Conservation (phyloP, 306 rosid genomes). For the Astragalus membranaceus region DNA sequence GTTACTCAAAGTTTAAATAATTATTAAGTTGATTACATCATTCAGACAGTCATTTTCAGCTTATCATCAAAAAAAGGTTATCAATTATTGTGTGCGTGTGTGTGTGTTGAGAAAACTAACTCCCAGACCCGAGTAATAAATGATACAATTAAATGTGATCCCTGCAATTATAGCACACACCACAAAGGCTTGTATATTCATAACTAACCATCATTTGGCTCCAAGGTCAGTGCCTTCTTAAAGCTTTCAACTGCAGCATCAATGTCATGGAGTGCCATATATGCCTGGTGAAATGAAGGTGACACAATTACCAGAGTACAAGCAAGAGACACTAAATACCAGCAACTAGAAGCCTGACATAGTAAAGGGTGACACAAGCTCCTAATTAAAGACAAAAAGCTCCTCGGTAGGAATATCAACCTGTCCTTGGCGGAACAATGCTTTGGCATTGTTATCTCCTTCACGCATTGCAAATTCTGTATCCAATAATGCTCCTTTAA, state of each 20-base stretch:
- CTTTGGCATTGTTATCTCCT: slow-evolving; percentile 84
- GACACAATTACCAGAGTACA: slow-evolving; percentile 12
- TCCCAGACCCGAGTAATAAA: background rate
- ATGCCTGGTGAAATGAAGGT: slow-evolving; percentile 42
- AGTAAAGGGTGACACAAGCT: background rate
- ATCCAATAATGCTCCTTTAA: slow-evolving; percentile 88
- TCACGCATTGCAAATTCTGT: slow-evolving; percentile 93
- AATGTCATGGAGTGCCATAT: slow-evolving; percentile 76
- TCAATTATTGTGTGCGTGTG: background rate
- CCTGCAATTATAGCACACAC: background rate
- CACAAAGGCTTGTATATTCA: background rate
- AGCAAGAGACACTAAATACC: background rate
- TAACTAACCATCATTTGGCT: slow-evolving; percentile 77
- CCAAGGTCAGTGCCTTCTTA: slow-evolving; percentile 65
- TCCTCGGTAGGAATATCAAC: slow-evolving; percentile 40
- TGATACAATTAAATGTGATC: background rate
- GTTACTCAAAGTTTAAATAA: background rate
- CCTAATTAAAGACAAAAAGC: background rate
- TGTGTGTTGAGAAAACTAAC: background rate
- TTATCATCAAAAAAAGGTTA: background rate
- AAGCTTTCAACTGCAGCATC: slow-evolving; percentile 89
- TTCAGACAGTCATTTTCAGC: background rate
- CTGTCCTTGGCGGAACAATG: slow-evolving; percentile 97
- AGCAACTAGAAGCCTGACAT: background rate
- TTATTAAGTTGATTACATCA: background rate